Evolutionary conservation across 306 rosid species (phyloP).

Genomic region (Lathyrus tuberosus): DNA sequence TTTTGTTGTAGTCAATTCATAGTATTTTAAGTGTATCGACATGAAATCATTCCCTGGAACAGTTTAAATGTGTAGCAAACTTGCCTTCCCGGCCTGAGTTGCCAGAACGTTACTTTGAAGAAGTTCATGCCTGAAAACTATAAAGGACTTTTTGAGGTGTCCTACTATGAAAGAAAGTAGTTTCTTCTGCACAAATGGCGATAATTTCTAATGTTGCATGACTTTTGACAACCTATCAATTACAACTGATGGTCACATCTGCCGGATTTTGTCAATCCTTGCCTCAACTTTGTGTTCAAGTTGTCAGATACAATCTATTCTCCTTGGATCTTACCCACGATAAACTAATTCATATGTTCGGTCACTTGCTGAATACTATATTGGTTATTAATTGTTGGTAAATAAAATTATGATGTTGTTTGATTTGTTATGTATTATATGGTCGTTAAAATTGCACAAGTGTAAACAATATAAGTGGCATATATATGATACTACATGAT

Average conservation of each 20-base stretch:
- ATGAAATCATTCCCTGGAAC: slow-evolving; percentile 31
- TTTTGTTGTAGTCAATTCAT: background rate
- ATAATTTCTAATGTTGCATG: too few relatives aligned
- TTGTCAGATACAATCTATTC: too few relatives aligned
- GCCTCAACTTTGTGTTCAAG: too few relatives aligned
- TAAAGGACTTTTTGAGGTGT: too few relatives aligned
- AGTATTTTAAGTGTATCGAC: background rate
- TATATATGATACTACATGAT: too few relatives aligned
- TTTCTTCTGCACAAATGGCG: too few relatives aligned
- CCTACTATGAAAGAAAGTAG: too few relatives aligned
- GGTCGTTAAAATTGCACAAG: background rate
- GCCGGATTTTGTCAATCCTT: too few relatives aligned
- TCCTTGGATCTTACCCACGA: too few relatives aligned
- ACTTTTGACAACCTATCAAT: too few relatives aligned
- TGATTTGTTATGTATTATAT: background rate
- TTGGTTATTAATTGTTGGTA: background rate
- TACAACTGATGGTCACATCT: too few relatives aligned
- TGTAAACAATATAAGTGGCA: background rate
- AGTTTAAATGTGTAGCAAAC: slow-evolving; percentile 76
- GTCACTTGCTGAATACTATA: background rate
- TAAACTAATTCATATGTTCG: background rate
- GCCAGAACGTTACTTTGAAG: slow-evolving; percentile 52
- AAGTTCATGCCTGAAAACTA: background rate
- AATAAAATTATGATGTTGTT: background rate
- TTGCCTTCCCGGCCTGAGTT: slow-evolving; percentile 74